Evolutionary conservation across 208 protist species (phyloP), one percentile per base, ranked within the genome.

Genomic region (Crithidia bombi): DNA sequence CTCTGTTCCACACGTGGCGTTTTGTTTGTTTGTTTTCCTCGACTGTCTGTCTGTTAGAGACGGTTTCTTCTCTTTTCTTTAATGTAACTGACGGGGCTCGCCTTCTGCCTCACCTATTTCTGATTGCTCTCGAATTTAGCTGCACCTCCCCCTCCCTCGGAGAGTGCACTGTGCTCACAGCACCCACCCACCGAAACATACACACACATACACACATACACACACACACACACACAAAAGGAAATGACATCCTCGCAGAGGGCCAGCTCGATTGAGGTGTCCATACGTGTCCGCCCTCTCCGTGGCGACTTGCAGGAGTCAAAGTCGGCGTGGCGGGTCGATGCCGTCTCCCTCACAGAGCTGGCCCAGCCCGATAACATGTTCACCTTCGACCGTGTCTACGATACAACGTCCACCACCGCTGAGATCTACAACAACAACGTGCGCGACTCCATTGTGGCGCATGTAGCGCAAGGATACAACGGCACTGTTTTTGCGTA

Each of bases 401-500:
- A 86, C 69, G 65, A 69, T 58, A 65, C 69, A 25, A 38, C 28
- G 23, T 33, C 75, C 5, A 77, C 69, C 14, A 94, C 83, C 5
- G 46, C 47, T 6, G 76, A 81, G 39, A 32, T 94, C 17, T 94
- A 94, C 74, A 69, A 82, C 19, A 47, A 52, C 28, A 73, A 78
- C 57, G 79, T 94, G 41, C 73, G 74, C 5, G 47, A 71, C 12
- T 54, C 52, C 46, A 90, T 94, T 25, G 78, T 91, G 14, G 39
- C 66, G 17, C 76, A 79, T 30, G 87, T 92, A 19, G 81, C 77
- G n/a, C 75, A 89, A 51, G 92, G 92, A 17, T 93, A 94, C 63
- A 97, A 97, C 51, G 90, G 88, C 35, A 94, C 87, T 14, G 79
- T 95, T 11, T 86, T 94, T 43, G 92, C 85, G 15, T 97, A 95